Base-by-base conservation (phyloP, 179 eudicot genomes). In the Beta corolliflora region DNA sequence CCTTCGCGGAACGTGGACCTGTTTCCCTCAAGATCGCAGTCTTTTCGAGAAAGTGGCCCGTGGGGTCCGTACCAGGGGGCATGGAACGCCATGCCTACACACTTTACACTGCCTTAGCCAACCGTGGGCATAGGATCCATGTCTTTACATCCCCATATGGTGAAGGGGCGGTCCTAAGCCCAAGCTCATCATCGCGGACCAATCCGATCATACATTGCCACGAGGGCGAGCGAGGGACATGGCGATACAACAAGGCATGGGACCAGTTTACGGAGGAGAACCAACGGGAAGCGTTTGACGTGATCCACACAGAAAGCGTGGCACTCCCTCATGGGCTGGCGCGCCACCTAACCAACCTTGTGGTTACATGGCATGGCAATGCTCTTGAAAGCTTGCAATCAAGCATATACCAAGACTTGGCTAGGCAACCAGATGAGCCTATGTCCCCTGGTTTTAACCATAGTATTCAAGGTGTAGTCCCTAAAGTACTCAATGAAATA, bases 191-290 rank as follows among this genome's bases (percentile, higher is more conserved):
- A 9, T 41, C 85, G 9, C 77, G 44, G 11, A 75, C 14, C 36
- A 69, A 45, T 73, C 87, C 84, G 10, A 21, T 64, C 5, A 89
- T 93, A 45, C 97, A 90, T 64, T 87, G 81, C 83, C 95, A 93
- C 64, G 92, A 86, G 72, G 97, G 91, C 4, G 92, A 91, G 65
- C 88, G 92, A 0, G 97, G 94, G 23, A 85, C 66, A 72, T 95
- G 98, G 98, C 82, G 93, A 63, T 92, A 93, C 84, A 92, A 91
- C 78, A 95, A 91, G 81, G 97, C 97, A 4, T 95, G 98, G 98
- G 98, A 92, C 23, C 93, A 87, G 77, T 93, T 82, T 23, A 88
- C 84, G 21, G 92, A 88, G 82, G 98, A 93, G 86, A 88, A 93
- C 81, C 76, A 84, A 71, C 41, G 45, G 8, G 84, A 85, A 19